A percentile compares a stretch with the other conserved stretches of the same genome.
Conservation (phyloP, 1,284 basidiomycete species). For the Boletellus deceptivus region DNA sequence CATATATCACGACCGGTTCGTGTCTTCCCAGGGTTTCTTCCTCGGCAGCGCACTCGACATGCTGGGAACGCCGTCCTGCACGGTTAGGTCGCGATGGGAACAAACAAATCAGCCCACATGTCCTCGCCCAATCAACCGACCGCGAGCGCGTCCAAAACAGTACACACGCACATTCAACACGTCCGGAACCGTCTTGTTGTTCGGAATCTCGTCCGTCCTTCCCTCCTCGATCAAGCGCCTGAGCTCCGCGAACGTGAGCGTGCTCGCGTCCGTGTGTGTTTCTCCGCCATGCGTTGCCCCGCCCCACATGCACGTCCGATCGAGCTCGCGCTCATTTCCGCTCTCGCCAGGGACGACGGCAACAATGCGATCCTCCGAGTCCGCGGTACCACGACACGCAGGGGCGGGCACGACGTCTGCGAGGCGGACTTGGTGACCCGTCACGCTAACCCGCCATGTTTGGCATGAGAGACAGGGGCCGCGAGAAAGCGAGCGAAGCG, state of each 20-base stretch:
- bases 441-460: constrained; percentile 34
- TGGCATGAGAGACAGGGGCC: too few relatives aligned
- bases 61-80: constrained; percentile 53
- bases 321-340: constrained; percentile 21
- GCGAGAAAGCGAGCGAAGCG: background rate
- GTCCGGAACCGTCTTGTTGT: constrained; percentile 68
- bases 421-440: constrained; percentile 22
- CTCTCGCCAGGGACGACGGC: constrained; percentile 7
- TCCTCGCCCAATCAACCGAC: background rate
- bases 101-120: background rate
- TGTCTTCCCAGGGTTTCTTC: constrained; percentile 64
- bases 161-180: constrained; percentile 53
- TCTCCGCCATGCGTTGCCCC: constrained; percentile 27
- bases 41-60: constrained; percentile 45
- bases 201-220: constrained; percentile 68
- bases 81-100: constrained; percentile 1
- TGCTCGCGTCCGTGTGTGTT: constrained; percentile 25
- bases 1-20: constrained; percentile 15
- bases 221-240: constrained; percentile 69
- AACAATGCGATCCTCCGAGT: background rate
- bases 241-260: constrained; percentile 64
- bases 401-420: constrained; percentile 18
- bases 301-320: constrained; percentile 1
- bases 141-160: background rate
- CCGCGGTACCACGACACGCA: constrained; percentile 4